These are phyloP conservation scores for Kwoniella shandongensis DNA, from an alignment of 768 basidiomycete species.

Conservation along the genomic window DNA sequence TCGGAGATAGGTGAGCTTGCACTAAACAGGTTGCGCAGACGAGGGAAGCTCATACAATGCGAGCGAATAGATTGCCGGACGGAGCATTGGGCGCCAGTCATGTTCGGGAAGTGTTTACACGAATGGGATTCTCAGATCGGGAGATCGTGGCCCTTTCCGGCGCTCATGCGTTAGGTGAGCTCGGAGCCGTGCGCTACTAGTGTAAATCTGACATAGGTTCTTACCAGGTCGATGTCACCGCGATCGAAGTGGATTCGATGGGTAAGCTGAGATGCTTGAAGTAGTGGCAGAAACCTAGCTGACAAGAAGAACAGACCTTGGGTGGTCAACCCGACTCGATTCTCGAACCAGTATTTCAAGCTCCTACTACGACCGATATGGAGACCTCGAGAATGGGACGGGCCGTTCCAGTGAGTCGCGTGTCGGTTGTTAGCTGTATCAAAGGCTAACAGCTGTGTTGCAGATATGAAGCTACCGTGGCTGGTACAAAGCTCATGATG, in stretches of 20 bases:
- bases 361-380: conserved; percentile 50
- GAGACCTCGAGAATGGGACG: conserved; percentile 52
- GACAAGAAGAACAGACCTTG: conserved; percentile 31
- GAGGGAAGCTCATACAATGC: not conserved
- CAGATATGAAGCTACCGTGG: conserved; percentile 50
- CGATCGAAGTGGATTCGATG: conserved; percentile 54
- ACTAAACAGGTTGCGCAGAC: not conserved
- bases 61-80: conserved; percentile 48
- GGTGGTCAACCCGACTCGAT: conserved; percentile 54
- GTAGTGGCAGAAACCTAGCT: too few relatives aligned
- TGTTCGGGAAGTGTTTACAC: conserved; percentile 49
- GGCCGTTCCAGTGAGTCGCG: conserved; percentile 49
- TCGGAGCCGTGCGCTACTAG: not conserved
- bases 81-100: conserved; percentile 52
- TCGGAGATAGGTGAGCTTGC: conserved; percentile 39
- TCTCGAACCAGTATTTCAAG: conserved; percentile 54
- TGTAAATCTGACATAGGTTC: not conserved
- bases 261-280: conserved; percentile 30
- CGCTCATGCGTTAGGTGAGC: conserved; percentile 50
- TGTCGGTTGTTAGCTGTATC: not conserved
- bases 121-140: conserved; percentile 53
- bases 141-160: conserved; percentile 55
- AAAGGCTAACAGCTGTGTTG: not conserved
- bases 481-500: conserved; percentile 54
- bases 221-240: conserved; percentile 46